These are phyloP conservation scores for Colletotrichum phormii DNA, from an alignment of 2,329 filamentous ascomycete species.

Conservation along the genomic window DNA sequence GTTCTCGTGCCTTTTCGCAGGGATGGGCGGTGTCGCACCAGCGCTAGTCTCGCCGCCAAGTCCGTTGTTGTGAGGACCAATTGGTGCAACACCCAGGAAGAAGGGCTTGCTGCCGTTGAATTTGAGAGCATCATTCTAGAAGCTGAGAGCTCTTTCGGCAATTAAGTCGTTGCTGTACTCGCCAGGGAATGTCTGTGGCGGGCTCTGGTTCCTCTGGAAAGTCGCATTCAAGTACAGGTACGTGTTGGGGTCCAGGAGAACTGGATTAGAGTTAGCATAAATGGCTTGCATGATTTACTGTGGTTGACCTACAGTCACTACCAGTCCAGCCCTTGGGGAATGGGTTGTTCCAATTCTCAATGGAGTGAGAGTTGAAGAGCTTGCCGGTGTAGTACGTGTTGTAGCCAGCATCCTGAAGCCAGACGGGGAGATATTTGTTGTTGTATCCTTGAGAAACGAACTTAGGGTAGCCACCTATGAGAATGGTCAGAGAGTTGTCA, in stretches of 20 bases:
- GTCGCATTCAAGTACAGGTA: constrained; percentile 62
- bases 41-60: constrained; percentile 27
- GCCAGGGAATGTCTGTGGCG: constrained; percentile 44
- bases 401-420: constrained; percentile 77
- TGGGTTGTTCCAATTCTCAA: constrained; percentile 70
- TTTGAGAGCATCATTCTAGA: constrained; percentile 69
- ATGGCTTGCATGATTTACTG: neutral
- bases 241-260: constrained; percentile 50
- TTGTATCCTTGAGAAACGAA: constrained; percentile 75
- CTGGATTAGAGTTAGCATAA: constrained; percentile 41
- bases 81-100: constrained; percentile 74
- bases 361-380: constrained; percentile 73
- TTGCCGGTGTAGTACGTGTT: constrained; percentile 81
- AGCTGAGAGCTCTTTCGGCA: constrained; percentile 66
- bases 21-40: constrained; percentile 57
- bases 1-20: constrained; percentile 69
- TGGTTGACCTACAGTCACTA: constrained; percentile 48
- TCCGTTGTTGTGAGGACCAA: constrained; percentile 73
- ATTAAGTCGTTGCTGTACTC: constrained; percentile 66
- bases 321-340: constrained; percentile 67
- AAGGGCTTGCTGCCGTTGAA: constrained; percentile 66
- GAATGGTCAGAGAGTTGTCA: constrained; percentile 46
- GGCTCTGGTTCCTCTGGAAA: constrained; percentile 56
- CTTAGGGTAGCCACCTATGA: constrained; percentile 66
- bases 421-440: constrained; percentile 75